Evolutionary conservation across 179 eudicot genomes (phyloP).

Genomic region (Monotropa hypopitys): DNA sequence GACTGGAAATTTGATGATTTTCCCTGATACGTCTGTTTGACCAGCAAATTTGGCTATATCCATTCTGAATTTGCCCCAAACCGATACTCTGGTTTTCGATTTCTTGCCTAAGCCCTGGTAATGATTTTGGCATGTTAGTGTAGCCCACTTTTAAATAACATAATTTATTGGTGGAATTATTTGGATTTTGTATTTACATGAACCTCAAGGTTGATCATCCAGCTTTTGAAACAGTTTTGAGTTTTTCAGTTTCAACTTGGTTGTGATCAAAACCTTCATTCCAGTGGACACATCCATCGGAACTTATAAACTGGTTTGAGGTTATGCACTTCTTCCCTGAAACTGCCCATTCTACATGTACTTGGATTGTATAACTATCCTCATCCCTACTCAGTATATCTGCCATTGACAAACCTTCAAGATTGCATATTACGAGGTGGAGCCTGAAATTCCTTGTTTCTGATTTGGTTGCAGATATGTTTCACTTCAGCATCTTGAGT

Average conservation of each 20-base stretch:
- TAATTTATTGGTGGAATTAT: not conserved
- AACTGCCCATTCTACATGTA: conserved; percentile 14
- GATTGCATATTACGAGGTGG: conserved; percentile 12
- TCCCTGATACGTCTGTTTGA: conserved; percentile 5
- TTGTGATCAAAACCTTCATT: conserved; percentile 16
- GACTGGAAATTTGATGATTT: conserved; percentile 9
- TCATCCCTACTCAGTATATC: not conserved
- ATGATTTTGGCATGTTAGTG: not conserved
- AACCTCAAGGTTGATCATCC: conserved; percentile 10
- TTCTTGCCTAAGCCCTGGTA: conserved; percentile 12
- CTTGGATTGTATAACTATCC: conserved; percentile 7
- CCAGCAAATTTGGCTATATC: conserved; percentile 10
- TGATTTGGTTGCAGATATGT: not conserved
- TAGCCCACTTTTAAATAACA: not conserved
- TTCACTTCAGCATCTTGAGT: conserved; percentile 13
- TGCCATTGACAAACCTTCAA: conserved; percentile 10
- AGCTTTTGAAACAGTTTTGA: too few relatives aligned
- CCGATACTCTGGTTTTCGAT: conserved; percentile 7
- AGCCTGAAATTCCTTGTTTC: conserved; percentile 13
- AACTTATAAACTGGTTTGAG: conserved; percentile 9
- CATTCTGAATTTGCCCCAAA: conserved; percentile 5
- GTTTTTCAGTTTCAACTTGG: conserved; percentile 8
- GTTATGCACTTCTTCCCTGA: conserved; percentile 7
- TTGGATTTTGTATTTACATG: conserved; percentile 12
- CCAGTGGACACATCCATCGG: conserved; percentile 14